Percentiles rank a stretch among this genome's conserved stretches.
Evolutionary conservation across 306 rosid genomes (phyloP).

Genomic region (Cucumis cinereus): DNA sequence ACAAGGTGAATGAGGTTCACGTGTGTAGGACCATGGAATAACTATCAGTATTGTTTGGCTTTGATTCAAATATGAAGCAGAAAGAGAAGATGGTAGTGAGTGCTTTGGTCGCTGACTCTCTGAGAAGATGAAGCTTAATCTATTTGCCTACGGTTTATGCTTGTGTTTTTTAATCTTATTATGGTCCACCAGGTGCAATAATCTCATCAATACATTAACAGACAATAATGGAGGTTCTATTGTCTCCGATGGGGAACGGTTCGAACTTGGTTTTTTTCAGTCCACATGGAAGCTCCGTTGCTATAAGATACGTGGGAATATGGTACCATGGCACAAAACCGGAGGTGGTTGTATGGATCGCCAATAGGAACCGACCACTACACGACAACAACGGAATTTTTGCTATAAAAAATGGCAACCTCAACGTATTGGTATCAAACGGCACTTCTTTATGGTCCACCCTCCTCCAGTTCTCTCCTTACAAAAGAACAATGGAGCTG

Average conservation of each 20-base stretch:
- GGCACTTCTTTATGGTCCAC: slow-evolving; percentile 6
- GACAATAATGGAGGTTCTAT: background rate
- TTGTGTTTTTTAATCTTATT: background rate
- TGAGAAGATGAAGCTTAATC: no score
- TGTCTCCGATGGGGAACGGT: slow-evolving; percentile 16
- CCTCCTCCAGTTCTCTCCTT: fast-evolving
- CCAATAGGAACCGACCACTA: slow-evolving; percentile 14
- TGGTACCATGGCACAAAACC: slow-evolving; percentile 3
- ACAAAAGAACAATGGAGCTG: slow-evolving; percentile 15
- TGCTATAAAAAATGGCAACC: slow-evolving; percentile 20
- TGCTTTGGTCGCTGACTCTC: no score
- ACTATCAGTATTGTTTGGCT: no score
- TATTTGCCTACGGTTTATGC: no score
- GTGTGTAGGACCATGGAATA: no score
- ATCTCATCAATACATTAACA: background rate
- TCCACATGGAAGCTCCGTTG: background rate
- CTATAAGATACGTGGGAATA: slow-evolving; percentile 24
- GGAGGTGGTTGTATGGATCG: slow-evolving; percentile 32
- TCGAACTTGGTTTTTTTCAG: slow-evolving; percentile 32
- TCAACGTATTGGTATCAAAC: slow-evolving; percentile 1
- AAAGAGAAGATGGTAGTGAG: no score
- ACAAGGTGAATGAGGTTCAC: no score
- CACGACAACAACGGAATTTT: slow-evolving; percentile 7
- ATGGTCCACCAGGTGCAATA: background rate
- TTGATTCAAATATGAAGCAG: no score